Base-by-base conservation (phyloP, 495 filamentous ascomycete genomes). In the Hypoxylon subgilvum region DNA sequence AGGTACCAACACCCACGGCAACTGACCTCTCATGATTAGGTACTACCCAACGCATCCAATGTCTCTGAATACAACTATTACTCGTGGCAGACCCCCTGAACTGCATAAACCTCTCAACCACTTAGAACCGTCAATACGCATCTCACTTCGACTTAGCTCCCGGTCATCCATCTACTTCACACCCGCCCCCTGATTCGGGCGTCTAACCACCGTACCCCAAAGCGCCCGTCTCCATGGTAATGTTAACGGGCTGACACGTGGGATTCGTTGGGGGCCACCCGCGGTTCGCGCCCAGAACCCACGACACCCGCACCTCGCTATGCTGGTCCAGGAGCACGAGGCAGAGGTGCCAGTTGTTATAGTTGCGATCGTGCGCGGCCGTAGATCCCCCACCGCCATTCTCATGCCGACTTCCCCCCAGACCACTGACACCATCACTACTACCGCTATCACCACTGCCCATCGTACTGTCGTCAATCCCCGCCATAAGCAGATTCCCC, bases 311-410 rank as follows among this genome's bases (percentile, higher is more conserved):
- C 17, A 28, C 7, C 34, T 23, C 1, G 6, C 19, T 6, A 19
- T 12, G 13, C 16, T 43, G 14, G 10, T 43, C 16, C 12, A 61
- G 36, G n/a, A 17, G 44, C 3, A 39, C 36, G 22, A 43, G n/a
- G 31, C 57, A 39, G 4, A 45, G 25, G n/a, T 49, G 30, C 57
- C 57, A 61, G 30, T 61, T 54, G 25, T 53, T 48, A 34, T 61
- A 61, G 10, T 36, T 40, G 13, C 41, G 41, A 28, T 41, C 14
- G 9, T 14, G 34, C 16, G 34, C 5, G 2, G 17, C 6, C 9
- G 31, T 1, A 4, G 27, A 4, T n/a, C 7, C 12, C 27, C 10
- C 10, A 5, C 27, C 5, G 27, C 27, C 10, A 10, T 5, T 30
- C 27, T n/a, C 7, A 4, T n/a, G 34, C 14, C 14, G 34, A n/a